phyloP scores from a whole-genome alignment of 768 basidiomycete genomes.

The Phlebiopsis flavidoalba region DNA sequence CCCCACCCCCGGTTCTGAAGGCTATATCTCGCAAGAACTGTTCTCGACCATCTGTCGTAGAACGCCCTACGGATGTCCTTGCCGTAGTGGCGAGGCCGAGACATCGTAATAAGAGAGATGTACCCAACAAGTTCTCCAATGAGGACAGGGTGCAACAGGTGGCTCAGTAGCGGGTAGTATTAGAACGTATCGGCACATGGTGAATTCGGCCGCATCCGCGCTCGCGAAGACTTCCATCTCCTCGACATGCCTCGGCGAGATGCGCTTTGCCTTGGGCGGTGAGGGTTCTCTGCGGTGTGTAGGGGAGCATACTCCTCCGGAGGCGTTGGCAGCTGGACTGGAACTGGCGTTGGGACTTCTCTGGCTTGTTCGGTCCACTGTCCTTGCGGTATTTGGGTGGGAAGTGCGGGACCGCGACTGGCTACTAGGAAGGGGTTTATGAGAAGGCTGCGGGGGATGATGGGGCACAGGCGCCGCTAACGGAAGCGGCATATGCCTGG shows the following conservation, averaged over 20 bases:
- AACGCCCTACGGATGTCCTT: slow-evolving; percentile 47
- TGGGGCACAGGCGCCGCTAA: neutral
- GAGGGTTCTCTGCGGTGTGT: slow-evolving; percentile 24
- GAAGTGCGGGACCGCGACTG: neutral
- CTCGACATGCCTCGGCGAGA: slow-evolving; percentile 15
- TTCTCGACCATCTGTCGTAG: slow-evolving; percentile 51
- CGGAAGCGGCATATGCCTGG: neutral
- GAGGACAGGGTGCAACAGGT: slow-evolving; percentile 49
- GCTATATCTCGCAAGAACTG: slow-evolving; percentile 65
- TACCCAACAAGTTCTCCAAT: slow-evolving; percentile 48
- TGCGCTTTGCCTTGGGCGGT: neutral
- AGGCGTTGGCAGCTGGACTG: slow-evolving; percentile 17
- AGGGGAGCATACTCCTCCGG: slow-evolving; percentile 38
- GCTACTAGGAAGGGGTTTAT: neutral
- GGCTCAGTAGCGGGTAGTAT: slow-evolving; percentile 52
- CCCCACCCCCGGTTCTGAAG: slow-evolving; percentile 66
- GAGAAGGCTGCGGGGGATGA: neutral
- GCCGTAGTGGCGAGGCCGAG: slow-evolving; percentile 46
- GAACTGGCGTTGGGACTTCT: neutral
- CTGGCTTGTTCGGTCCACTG: slow-evolving; percentile 10
- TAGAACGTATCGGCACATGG: slow-evolving; percentile 24
- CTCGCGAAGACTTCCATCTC: slow-evolving; percentile 27
- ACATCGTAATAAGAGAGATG: slow-evolving; percentile 76
- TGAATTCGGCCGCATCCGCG: neutral
- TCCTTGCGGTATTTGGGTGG: slow-evolving; percentile 15